Conservation (phyloP, 495 filamentous ascomycete genomes). For the Tuber brumale region DNA sequence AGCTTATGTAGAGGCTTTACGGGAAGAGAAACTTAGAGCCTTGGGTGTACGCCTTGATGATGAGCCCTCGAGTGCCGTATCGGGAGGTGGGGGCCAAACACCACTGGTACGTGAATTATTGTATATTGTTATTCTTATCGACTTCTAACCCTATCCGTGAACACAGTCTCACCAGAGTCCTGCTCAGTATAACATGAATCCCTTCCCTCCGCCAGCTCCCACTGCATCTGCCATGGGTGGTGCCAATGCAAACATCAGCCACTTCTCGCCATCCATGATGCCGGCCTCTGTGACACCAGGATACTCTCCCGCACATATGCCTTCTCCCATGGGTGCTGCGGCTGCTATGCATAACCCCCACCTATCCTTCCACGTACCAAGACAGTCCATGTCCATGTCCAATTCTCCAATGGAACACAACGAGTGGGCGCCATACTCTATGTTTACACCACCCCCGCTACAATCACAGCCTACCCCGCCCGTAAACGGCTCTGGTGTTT, state of each 20-base stretch:
- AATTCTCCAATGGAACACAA: slow-evolving; percentile 26
- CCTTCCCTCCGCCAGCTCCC: slow-evolving; percentile 37
- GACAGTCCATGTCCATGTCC: slow-evolving; percentile 39
- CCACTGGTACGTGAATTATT: slow-evolving; percentile 33
- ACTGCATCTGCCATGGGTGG: slow-evolving; percentile 39
- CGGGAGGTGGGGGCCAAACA: slow-evolving; percentile 36
- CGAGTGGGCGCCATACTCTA: slow-evolving; percentile 36
- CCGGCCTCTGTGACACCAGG: slow-evolving; percentile 15
- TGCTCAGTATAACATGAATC: slow-evolving; percentile 28
- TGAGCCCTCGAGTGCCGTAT: slow-evolving; percentile 52
- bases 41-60: slow-evolving; percentile 75
- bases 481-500: slow-evolving; percentile 31
- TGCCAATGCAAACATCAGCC: slow-evolving; percentile 29
- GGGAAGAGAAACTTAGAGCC: slow-evolving; percentile 84
- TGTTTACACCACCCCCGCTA: slow-evolving; percentile 25
- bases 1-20: slow-evolving; percentile 67
- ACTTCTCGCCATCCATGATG: slow-evolving; percentile 33
- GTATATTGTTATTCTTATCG: slow-evolving; percentile 8
- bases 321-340: slow-evolving; percentile 28
- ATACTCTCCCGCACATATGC: slow-evolving; percentile 18
- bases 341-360: slow-evolving; percentile 24
- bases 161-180: slow-evolving; percentile 37
- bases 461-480: slow-evolving; percentile 36
- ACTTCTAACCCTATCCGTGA: slow-evolving; percentile 18
- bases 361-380: slow-evolving; percentile 37